phyloP scores from a whole-genome alignment of 345 rosid genomes.

The Hevea brasiliensis region DNA sequence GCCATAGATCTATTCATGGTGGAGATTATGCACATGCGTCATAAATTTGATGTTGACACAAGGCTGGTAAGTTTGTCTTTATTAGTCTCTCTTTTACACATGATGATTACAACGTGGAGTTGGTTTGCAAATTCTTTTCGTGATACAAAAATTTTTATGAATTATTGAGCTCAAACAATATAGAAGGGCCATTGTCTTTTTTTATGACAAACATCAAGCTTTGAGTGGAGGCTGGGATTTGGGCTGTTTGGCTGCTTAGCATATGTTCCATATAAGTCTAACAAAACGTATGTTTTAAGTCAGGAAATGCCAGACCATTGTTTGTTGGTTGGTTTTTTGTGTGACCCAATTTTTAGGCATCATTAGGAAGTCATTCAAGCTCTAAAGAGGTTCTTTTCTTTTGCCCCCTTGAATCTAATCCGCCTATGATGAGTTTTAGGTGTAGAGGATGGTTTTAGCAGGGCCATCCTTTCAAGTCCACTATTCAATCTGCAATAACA shows the following conservation, averaged over 20 bases:
- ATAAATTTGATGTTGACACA: constrained; percentile 96
- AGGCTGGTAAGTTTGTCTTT: constrained; percentile 53
- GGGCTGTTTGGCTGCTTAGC: not conserved
- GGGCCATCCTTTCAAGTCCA: too few species aligned
- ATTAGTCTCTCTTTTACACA: not conserved
- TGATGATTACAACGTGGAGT: not conserved
- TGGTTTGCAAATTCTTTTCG: too few species aligned
- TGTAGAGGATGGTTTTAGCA: too few species aligned
- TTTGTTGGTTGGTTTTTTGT: not conserved
- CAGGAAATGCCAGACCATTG: not conserved
- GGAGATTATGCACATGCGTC: constrained; percentile 99
- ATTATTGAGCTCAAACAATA: not conserved
- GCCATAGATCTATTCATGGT: constrained; percentile 95
- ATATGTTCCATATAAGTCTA: not conserved
- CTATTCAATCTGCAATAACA: too few species aligned
- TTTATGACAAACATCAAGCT: not conserved
- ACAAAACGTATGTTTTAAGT: not conserved
- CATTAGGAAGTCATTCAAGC: not conserved
- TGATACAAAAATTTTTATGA: too few species aligned
- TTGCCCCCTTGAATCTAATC: too few species aligned
- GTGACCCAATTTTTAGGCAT: not conserved
- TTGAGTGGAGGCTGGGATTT: not conserved
- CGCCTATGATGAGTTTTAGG: too few species aligned
- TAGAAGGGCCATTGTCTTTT: not conserved
- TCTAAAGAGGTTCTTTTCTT: not conserved